phyloP scores from a whole-genome alignment of 73 alveolate species.

The Diophrys sp. region DNA sequence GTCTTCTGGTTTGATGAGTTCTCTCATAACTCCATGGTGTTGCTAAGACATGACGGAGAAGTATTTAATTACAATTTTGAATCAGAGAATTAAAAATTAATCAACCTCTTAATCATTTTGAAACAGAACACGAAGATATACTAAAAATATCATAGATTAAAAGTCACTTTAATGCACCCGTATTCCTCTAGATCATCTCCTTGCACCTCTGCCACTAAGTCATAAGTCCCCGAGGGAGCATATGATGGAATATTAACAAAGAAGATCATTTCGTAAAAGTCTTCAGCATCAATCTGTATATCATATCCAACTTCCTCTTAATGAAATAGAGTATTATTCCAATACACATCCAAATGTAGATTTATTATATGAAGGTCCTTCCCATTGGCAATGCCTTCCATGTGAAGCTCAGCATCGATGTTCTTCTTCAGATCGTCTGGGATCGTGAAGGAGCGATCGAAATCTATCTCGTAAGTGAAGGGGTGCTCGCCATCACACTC shows the following conservation, averaged over 20 bases:
- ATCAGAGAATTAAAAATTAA: no score
- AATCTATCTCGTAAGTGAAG: neutral
- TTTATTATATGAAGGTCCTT: conserved; percentile 7
- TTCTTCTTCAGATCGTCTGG: conserved; percentile 13
- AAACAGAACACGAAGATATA: no score
- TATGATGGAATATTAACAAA: conserved; percentile 12
- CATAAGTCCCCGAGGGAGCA: conserved; percentile 40
- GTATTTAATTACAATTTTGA: conserved; percentile 27
- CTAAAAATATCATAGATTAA: neutral
- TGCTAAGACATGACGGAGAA: conserved; percentile 34
- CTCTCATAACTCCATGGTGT: conserved; percentile 39
- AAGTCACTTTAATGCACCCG: neutral
- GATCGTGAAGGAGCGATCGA: conserved; percentile 1
- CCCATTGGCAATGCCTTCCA: conserved; percentile 19
- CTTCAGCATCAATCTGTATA: conserved; percentile 12
- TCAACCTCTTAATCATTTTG: no score
- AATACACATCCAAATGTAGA: conserved; percentile 29
- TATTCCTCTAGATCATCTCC: neutral
- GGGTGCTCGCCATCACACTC: neutral
- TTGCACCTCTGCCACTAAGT: conserved; percentile 1
- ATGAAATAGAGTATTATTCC: conserved; percentile 34
- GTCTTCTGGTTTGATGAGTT: conserved; percentile 43
- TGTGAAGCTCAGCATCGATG: neutral
- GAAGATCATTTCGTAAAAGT: conserved; percentile 20
- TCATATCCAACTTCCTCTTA: conserved; percentile 14